Conservation (phyloP, 1,284 basidiomycete species). For the Mycosarcoma mackinlayi region DNA sequence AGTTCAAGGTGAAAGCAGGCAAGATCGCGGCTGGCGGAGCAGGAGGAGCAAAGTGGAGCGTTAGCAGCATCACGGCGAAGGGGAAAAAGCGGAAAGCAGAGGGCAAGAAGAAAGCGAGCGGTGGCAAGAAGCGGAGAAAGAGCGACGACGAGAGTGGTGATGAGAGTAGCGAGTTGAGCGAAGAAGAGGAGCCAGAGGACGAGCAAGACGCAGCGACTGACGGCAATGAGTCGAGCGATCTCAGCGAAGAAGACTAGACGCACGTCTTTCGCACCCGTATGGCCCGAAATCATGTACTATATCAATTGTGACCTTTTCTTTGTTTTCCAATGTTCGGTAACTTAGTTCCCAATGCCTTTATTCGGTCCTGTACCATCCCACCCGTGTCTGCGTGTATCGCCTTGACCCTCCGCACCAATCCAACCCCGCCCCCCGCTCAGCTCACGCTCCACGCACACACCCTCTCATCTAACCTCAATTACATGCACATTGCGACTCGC, state of each 20-base stretch:
- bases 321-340: no score
- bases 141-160: conserved; percentile 18
- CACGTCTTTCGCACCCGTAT: neutral
- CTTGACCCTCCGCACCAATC: no score
- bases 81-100: neutral
- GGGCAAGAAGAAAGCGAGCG: neutral
- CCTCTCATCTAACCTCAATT: no score
- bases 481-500: no score
- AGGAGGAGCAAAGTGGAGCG: conserved; percentile 13
- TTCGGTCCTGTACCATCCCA: no score
- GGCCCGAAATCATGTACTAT: no score
- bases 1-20: conserved; percentile 23
- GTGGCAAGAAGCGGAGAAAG: conserved; percentile 9
- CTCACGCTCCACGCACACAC: no score
- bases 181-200: conserved; percentile 21
- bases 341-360: no score
- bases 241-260: conserved; percentile 22
- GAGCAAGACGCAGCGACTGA: conserved; percentile 13
- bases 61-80: conserved; percentile 4
- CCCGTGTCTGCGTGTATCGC: no score
- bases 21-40: neutral
- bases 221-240: conserved; percentile 14
- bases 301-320: no score
- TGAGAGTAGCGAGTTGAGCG: conserved; percentile 16
- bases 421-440: no score